Conservation (phyloP, 2,329 filamentous ascomycete species). For the Pseudomassariella vexata region DNA sequence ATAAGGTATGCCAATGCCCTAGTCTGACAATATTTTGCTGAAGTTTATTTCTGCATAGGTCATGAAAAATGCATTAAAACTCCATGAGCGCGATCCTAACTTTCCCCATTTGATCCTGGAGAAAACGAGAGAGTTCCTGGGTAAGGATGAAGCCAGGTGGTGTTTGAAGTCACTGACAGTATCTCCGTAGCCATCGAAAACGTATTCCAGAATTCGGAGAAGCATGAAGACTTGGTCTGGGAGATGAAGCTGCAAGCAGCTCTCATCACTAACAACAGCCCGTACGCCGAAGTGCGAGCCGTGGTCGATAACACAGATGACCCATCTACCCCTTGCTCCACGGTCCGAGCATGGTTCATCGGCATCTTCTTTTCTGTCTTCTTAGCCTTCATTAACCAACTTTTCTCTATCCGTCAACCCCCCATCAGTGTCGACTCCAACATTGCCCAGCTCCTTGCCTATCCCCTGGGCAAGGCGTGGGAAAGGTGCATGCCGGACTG, state of each 20-base stretch:
- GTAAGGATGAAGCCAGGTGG: not conserved
- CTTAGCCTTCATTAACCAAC: constrained; percentile 28
- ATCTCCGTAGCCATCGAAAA: constrained; percentile 8
- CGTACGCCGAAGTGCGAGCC: constrained; percentile 37
- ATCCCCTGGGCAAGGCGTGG: constrained; percentile 30
- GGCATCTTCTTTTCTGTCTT: constrained; percentile 28
- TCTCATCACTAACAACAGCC: constrained; percentile 27
- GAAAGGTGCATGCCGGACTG: constrained; percentile 27
- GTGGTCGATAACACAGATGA: constrained; percentile 37
- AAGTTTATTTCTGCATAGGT: too few species aligned
- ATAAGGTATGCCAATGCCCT: constrained; percentile 1
- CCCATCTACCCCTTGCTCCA: constrained; percentile 30
- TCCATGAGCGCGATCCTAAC: constrained; percentile 4
- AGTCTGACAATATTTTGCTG: too few species aligned
- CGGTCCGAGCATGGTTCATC: constrained; percentile 32
- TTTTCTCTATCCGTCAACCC: constrained; percentile 36
- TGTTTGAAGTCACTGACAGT: not conserved
- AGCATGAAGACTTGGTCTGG: constrained; percentile 24
- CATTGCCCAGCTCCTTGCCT: constrained; percentile 33
- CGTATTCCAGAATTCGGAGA: constrained; percentile 28
- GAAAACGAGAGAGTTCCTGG: constrained; percentile 1
- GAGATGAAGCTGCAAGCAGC: constrained; percentile 28
- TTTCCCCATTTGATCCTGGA: constrained; percentile 2
- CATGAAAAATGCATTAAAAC: not conserved
- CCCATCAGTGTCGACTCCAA: constrained; percentile 32